Base-by-base conservation (phyloP, 2,329 filamentous ascomycete genomes). In the Triangularia setosa region DNA sequence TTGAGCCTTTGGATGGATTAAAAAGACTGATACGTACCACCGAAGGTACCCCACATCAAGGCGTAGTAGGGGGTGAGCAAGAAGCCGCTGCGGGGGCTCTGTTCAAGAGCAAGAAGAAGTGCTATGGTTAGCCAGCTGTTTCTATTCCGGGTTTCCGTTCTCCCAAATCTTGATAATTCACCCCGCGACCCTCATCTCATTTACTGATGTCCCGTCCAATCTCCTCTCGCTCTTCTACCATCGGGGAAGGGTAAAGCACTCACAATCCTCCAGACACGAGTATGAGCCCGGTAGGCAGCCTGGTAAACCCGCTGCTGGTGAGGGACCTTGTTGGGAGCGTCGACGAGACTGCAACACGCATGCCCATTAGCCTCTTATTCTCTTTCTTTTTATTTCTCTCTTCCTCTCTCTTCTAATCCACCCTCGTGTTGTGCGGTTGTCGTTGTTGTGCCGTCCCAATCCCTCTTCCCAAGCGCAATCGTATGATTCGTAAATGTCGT, bases 191-290 rank as follows among this genome's bases (percentile, higher is more conserved):
- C 11, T 9, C n/a, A n/a, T n/a, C n/a, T n/a, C n/a, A n/a, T n/a
- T n/a, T n/a, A n/a, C 11, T 33, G 30, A 33, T 12, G 30, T 33
- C 6, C 11, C 5, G 30, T 33, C 30, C n/a, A n/a, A n/a, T n/a
- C n/a, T n/a, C n/a, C n/a, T n/a, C n/a, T n/a, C n/a, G 30, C 14
- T 33, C 11, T 40, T 14, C 33, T n/a, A 5, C 14, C 40, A 21
- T 5, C 3, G 40, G 40, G 7, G n/a, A 48, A 21, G 40, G 40
- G 30, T 9, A 33, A 33, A n/a, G n/a, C n/a, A 83, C 89, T 77
- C 84, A 93, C 90, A 79, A 93, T 92, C 79, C 85, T 82, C 90
- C 91, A 93, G 76, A 91, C 79, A 73, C 91, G 87, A 71, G 87
- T 81, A 77, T 88, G 85, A 68, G 81, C 79, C 73, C 85, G 86